Evolutionary conservation across 2,329 filamentous ascomycete species (phyloP), one percentile per base, ranked within the genome.

Genomic region (Claviceps pusilla): DNA sequence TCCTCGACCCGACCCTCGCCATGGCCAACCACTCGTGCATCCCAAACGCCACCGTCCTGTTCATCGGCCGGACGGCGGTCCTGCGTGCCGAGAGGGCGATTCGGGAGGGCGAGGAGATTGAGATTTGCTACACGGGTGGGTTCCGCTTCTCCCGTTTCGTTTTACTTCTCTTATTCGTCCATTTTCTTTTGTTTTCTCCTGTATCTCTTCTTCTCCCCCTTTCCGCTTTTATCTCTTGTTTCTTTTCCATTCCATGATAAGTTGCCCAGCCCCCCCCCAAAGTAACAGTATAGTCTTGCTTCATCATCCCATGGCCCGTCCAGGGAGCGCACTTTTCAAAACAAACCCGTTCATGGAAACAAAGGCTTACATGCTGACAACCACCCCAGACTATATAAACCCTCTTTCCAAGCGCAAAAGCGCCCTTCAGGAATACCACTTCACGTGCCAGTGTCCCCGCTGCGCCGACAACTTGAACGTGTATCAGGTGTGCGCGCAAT

Each of bases 1-100:
- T 79, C 57, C 66, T 83, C 42, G 76, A 82, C 57, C 71, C 76
- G 0, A 71, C 65, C 3, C 67, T 82, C 46, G 76, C 79, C 55
- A 80, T 82, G 74, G 72, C 73, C 28, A 84, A 84, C 58, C 81
- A 84, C 62, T 80, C 79, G 0, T 84, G 81, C 58, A 63, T 75
- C 2, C 80, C 80, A 3, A 83, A 82, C 58, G 78, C 80, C 1
- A 69, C 74, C 50, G 76, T 84, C 16, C 72, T 75, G 47, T 82
- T 83, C 52, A 59, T 73, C 43, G 76, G 76, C 4, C 71, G 79
- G 6, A 70, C 65, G 4, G 75, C 78, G 3, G 65, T 75, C 3
- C 64, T 84, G 14, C 70, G 74, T 42, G 76, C 80, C 2, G 70
- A 76, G 53, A 63, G 60, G 28, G 63, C 68, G 3, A 80, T 84